These are phyloP conservation scores for Prinsepia uniflora DNA, from an alignment of 306 rosid species.

Conservation along the genomic window DNA sequence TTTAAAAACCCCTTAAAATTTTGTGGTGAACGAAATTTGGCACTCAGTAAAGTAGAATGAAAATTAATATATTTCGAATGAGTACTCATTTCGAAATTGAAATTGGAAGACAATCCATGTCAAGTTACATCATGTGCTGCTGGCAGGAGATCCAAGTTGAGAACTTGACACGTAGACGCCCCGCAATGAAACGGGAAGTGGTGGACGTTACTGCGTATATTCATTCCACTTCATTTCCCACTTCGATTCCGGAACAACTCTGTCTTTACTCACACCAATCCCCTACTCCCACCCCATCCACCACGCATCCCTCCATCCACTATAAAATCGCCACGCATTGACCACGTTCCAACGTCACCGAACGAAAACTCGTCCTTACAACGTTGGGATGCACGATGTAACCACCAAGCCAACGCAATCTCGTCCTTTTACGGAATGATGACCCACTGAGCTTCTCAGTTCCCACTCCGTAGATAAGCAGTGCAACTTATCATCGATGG, in stretches of 20 bases:
- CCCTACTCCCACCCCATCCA: background rate
- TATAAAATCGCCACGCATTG: background rate
- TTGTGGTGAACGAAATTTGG: no score
- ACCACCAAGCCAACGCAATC: background rate
- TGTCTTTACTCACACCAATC: background rate
- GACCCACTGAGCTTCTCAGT: constrained; percentile 3
- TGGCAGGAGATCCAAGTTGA: constrained; percentile 3
- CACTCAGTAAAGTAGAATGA: no score
- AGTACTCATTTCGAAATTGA: no score
- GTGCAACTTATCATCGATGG: fast-evolving
- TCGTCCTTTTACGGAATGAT: constrained; percentile 12
- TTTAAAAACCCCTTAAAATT: no score
- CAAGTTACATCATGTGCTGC: background rate
- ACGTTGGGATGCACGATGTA: background rate
- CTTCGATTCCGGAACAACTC: constrained; percentile 11
- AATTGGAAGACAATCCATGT: background rate
- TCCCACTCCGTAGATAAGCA: background rate
- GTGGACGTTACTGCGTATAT: constrained; percentile 17
- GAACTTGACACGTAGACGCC: constrained; percentile 3
- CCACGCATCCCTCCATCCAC: background rate
- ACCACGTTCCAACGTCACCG: background rate
- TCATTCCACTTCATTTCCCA: constrained; percentile 12
- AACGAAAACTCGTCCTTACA: background rate
- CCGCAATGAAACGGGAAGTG: constrained; percentile 13
- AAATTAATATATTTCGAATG: no score